phyloP scores from a whole-genome alignment of 768 basidiomycete genomes.

The Trametes cingulata region DNA sequence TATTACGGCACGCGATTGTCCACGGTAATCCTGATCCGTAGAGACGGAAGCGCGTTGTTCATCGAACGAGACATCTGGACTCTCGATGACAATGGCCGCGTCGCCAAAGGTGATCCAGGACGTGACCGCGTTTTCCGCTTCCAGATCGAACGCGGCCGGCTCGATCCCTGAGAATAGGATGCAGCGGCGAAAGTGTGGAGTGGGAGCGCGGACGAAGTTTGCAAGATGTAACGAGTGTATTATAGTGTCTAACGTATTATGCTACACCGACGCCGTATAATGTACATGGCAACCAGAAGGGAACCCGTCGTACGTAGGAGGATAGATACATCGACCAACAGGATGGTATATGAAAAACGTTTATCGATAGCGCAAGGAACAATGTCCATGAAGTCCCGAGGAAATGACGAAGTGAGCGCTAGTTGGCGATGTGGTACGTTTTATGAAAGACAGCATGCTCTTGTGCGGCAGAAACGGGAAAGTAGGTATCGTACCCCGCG shows the following conservation, averaged over 20 bases:
- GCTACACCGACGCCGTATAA: slow-evolving; percentile 22
- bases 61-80: slow-evolving; percentile 74
- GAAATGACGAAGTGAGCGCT: slow-evolving; percentile 5
- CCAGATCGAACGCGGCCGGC: slow-evolving; percentile 15
- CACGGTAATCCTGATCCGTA: slow-evolving; percentile 67
- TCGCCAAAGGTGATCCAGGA: slow-evolving; percentile 18
- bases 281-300: slow-evolving; percentile 18
- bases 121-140: slow-evolving; percentile 28
- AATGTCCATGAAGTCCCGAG: slow-evolving; percentile 16
- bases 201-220: slow-evolving; percentile 5
- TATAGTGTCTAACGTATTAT: slow-evolving; percentile 21
- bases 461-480: slow-evolving; percentile 50
- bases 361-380: slow-evolving; percentile 8
- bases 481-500: slow-evolving; percentile 67
- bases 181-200: slow-evolving; percentile 13
- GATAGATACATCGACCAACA: slow-evolving; percentile 13
- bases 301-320: slow-evolving; percentile 9
- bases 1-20: slow-evolving; percentile 73
- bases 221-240: slow-evolving; percentile 12
- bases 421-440: slow-evolving; percentile 29
- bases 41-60: slow-evolving; percentile 61
- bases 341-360: slow-evolving; percentile 14
- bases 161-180: neutral
- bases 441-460: slow-evolving; percentile 31
- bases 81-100: slow-evolving; percentile 39